A percentile compares a stretch with the other conserved stretches of the same genome.
Conservation (phyloP, 331 rosid species). For the Malus hybrid region DNA sequence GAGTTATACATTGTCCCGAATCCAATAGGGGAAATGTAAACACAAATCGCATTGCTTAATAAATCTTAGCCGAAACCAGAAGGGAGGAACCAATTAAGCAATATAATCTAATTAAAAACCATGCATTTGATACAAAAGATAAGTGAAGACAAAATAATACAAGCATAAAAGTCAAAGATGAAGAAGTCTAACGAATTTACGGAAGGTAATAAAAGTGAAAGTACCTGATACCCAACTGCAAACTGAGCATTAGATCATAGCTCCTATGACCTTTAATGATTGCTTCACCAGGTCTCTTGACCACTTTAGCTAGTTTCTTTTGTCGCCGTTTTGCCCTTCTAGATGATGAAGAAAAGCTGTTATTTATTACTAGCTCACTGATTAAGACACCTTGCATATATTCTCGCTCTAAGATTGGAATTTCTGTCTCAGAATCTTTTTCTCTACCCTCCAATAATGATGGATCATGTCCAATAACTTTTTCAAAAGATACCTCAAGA, state of each 20-base stretch:
- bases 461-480: conserved; percentile 65
- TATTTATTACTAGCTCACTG: conserved; percentile 73
- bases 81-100: conserved; percentile 1
- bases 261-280: conserved; percentile 97
- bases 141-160: conserved; percentile 1
- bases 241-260: conserved; percentile 95
- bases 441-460: conserved; percentile 44
- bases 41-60: not conserved
- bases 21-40: not conserved
- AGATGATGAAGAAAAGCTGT: conserved; percentile 54
- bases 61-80: not conserved
- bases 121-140: not conserved
- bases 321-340: conserved; percentile 66
- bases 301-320: conserved; percentile 69
- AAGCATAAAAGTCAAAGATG: conserved; percentile 14
- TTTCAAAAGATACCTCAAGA: conserved; percentile 94
- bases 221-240: conserved; percentile 99
- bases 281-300: conserved; percentile 87
- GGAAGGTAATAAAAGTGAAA: conserved; percentile 13
- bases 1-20: not conserved
- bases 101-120: not conserved
- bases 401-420: conserved; percentile 84
- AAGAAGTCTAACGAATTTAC: not conserved
- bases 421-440: conserved; percentile 32
- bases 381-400: conserved; percentile 98